Conservation (phyloP, 306 rosid species). For the Lagenaria siceraria region DNA sequence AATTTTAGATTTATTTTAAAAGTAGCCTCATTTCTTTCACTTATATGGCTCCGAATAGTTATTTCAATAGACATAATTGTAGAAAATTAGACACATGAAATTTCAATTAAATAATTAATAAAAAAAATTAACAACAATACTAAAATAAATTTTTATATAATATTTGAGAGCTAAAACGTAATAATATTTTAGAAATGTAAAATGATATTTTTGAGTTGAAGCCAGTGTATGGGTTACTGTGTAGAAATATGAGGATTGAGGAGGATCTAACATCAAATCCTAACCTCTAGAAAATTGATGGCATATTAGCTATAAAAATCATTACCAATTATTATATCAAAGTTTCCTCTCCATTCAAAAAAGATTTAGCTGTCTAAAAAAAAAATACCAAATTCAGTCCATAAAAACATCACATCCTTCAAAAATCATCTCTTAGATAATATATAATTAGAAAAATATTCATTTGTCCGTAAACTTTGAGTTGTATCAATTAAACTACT, state of each 20-base stretch:
- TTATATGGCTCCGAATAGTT: too few relatives aligned
- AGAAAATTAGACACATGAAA: too few relatives aligned
- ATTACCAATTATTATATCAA: conserved; percentile 6
- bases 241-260: too few relatives aligned
- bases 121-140: too few relatives aligned
- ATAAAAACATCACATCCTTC: not conserved
- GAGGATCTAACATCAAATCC: conserved; percentile 8
- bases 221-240: not conserved
- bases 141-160: too few relatives aligned
- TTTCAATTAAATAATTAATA: too few relatives aligned
- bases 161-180: too few relatives aligned
- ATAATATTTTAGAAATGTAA: not conserved
- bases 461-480: too few relatives aligned
- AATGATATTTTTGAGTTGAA: not conserved
- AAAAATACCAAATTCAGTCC: not conserved
- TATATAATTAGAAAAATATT: not conserved
- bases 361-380: not conserved
- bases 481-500: too few relatives aligned
- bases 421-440: not conserved
- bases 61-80: too few relatives aligned
- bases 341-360: not conserved
- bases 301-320: conserved; percentile 5
- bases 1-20: too few relatives aligned
- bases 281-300: not conserved
- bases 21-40: too few relatives aligned